Percentiles rank a stretch among this genome's conserved stretches.
phyloP scores from a whole-genome alignment of 2,329 filamentous ascomycete genomes.

The Clarireedia sp. region DNA sequence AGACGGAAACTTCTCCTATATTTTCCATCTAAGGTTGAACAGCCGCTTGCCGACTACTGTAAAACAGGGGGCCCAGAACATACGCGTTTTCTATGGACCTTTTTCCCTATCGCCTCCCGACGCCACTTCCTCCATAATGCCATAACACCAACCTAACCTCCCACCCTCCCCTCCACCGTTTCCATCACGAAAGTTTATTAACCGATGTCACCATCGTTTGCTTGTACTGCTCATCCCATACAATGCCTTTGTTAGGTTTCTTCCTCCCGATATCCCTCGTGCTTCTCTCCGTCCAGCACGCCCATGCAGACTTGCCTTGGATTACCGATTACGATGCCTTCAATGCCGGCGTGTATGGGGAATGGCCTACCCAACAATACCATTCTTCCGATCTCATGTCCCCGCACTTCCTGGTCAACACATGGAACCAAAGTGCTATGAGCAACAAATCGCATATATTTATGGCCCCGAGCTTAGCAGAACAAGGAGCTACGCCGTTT shows the following conservation, averaged over 20 bases:
- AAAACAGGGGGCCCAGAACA: too few relatives aligned
- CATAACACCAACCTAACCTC: background rate
- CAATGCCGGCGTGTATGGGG: conserved; percentile 1
- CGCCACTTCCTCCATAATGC: background rate
- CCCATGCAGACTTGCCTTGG: background rate
- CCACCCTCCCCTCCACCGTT: too few relatives aligned
- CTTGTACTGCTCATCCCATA: background rate
- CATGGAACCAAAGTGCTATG: background rate
- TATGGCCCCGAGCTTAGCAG: background rate
- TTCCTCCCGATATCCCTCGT: background rate
- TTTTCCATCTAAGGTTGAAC: too few relatives aligned
- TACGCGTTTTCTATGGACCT: too few relatives aligned
- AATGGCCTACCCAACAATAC: background rate
- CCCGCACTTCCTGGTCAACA: conserved; percentile 3
- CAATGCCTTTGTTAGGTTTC: background rate
- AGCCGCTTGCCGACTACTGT: too few relatives aligned
- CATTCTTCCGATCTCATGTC: conserved; percentile 1
- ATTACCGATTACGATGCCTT: conserved; percentile 2
- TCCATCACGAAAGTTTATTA: conserved; percentile 2
- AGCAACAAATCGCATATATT: conserved; percentile 6
- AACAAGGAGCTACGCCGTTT: background rate
- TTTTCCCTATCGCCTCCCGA: background rate
- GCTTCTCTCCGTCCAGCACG: background rate
- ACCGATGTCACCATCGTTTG: conserved; percentile 6
- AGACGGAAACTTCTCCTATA: too few relatives aligned